Evolutionary conservation across 2,329 filamentous ascomycete genomes (phyloP).

Genomic region (Dissoconium aciculare): DNA sequence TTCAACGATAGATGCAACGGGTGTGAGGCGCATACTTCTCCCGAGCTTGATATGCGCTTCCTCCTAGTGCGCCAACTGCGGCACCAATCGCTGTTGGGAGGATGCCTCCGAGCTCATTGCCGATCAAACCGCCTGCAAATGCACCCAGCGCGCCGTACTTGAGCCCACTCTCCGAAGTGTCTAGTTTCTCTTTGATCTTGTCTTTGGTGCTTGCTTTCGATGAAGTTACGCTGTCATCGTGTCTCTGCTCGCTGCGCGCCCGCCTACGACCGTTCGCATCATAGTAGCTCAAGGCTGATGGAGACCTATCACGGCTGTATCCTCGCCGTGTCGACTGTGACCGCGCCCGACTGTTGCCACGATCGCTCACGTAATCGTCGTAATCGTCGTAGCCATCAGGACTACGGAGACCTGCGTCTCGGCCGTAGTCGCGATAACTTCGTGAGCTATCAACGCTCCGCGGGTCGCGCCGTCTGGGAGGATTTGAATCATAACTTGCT

Average conservation of each 20-base stretch:
- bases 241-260: constrained; percentile 10
- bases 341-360: no score
- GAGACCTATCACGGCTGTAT: not conserved
- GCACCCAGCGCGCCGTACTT: constrained; percentile 18
- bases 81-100: constrained; percentile 16
- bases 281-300: constrained; percentile 3
- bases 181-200: constrained; percentile 18
- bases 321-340: no score
- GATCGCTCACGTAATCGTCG: constrained; percentile 11
- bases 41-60: constrained; percentile 19
- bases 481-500: no score
- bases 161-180: constrained; percentile 16
- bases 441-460: no score
- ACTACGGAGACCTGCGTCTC: constrained; percentile 8
- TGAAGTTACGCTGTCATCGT: constrained; percentile 6
- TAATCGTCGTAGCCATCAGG: constrained; percentile 7
- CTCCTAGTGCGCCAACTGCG: constrained; percentile 17
- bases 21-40: constrained; percentile 15
- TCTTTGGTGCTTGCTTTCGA: constrained; percentile 9
- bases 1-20: not conserved
- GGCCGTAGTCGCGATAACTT: no score
- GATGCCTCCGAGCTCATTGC: constrained; percentile 15
- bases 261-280: constrained; percentile 4
- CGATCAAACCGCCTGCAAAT: constrained; percentile 18
- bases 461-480: no score